phyloP scores from a whole-genome alignment of 768 basidiomycete species.

The Mycena chlorophos region DNA sequence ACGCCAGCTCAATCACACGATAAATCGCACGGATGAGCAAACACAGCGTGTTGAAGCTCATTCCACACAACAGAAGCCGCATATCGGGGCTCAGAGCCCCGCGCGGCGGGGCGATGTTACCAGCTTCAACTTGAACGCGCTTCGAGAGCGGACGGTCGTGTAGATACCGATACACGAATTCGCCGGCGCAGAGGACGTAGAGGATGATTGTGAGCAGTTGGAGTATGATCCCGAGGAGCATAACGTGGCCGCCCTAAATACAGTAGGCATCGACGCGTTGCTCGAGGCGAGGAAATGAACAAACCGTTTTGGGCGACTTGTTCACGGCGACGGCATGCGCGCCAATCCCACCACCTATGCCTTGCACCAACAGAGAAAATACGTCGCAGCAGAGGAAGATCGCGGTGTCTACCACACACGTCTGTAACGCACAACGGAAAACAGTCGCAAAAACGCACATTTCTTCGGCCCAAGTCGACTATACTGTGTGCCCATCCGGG shows the following conservation, averaged over 20 bases:
- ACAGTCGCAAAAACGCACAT: constrained; percentile 35
- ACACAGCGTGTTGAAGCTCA: constrained; percentile 4
- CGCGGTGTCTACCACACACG: constrained; percentile 38
- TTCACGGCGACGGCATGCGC: constrained; percentile 27
- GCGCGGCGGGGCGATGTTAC: background rate
- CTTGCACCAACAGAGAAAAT: constrained; percentile 55
- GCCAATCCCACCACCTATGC: constrained; percentile 53
- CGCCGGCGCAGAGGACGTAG: constrained; percentile 1
- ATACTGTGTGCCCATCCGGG: constrained; percentile 44
- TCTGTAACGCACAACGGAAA: background rate
- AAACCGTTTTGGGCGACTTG: background rate
- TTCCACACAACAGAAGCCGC: background rate
- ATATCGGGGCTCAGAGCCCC: background rate
- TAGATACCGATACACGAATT: constrained; percentile 4
- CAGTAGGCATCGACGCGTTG: background rate
- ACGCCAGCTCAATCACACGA: constrained; percentile 5
- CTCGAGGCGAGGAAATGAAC: background rate
- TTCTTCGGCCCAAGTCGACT: constrained; percentile 44
- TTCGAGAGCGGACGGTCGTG: background rate
- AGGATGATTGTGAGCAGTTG: constrained; percentile 2
- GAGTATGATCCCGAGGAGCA: constrained; percentile 6
- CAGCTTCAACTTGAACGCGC: background rate
- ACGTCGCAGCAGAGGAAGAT: constrained; percentile 50
- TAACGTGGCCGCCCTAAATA: background rate
- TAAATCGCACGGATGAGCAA: constrained; percentile 4